Evolutionary conservation across 2,329 filamentous ascomycete genomes (phyloP).

Genomic region (Trichoderma oligosporum): DNA sequence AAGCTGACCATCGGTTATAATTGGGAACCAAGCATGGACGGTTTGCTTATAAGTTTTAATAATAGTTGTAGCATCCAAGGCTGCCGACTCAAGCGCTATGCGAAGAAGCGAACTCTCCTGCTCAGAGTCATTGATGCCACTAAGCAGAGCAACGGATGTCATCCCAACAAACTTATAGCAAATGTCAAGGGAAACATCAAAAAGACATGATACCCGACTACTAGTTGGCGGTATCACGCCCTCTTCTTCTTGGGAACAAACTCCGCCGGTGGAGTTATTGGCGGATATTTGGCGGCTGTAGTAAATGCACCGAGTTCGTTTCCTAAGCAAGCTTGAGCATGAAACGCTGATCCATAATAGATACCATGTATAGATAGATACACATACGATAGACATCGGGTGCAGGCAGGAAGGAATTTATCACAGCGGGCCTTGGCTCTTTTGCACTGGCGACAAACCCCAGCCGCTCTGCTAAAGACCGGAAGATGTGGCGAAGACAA

Average conservation of each 20-base stretch:
- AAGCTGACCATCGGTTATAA: not conserved
- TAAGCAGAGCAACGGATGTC: not conserved
- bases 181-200: not conserved
- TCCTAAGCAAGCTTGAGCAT: not conserved
- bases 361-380: not conserved
- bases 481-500: not conserved
- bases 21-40: not conserved
- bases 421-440: conserved; percentile 10
- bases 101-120: not conserved
- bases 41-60: not conserved
- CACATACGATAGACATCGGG: conserved; percentile 1
- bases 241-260: not conserved
- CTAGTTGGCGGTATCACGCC: not conserved
- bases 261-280: conserved; percentile 2
- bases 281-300: conserved; percentile 1
- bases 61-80: not conserved
- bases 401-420: not conserved
- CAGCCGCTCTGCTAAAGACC: conserved; percentile 9
- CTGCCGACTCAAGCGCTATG: not conserved
- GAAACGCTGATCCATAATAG: not conserved
- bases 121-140: not conserved
- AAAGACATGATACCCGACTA: not conserved
- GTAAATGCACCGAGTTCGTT: not conserved
- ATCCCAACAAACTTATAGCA: conserved; percentile 1
- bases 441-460: conserved; percentile 6